phyloP scores from a whole-genome alignment of 1,284 basidiomycete genomes.

The Hemileccinum hortonii region DNA sequence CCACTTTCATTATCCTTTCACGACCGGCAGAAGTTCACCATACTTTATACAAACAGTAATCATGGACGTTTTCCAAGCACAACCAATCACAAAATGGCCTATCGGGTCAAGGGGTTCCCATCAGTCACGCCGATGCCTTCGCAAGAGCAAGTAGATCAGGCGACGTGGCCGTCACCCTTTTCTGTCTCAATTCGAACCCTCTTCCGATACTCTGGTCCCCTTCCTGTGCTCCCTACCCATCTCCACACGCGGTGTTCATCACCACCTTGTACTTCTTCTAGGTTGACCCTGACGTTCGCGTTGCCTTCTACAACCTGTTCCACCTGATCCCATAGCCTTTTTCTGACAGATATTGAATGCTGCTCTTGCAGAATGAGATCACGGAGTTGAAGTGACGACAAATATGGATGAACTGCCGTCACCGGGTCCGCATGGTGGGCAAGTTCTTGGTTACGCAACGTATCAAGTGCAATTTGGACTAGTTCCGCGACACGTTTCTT shows the following conservation, averaged over 20 bases:
- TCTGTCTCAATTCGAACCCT: slow-evolving; percentile 31
- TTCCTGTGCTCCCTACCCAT: slow-evolving; percentile 66
- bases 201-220: slow-evolving; percentile 35
- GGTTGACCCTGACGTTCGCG: slow-evolving; percentile 87
- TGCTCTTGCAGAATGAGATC: slow-evolving; percentile 86
- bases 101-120: slow-evolving; percentile 30
- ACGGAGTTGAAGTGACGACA: slow-evolving; percentile 88
- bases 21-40: slow-evolving; percentile 28
- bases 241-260: slow-evolving; percentile 83
- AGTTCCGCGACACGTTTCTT: slow-evolving; percentile 71
- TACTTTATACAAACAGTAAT: slow-evolving; percentile 17
- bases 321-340: slow-evolving; percentile 83
- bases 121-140: slow-evolving; percentile 14
- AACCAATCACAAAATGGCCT: slow-evolving; percentile 12
- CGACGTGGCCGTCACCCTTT: slow-evolving; percentile 30
- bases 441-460: slow-evolving; percentile 83
- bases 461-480: slow-evolving; percentile 77
- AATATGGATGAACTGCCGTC: slow-evolving; percentile 72
- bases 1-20: slow-evolving; percentile 25
- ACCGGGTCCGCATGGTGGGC: slow-evolving; percentile 85
- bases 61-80: slow-evolving; percentile 20
- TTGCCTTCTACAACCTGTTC: slow-evolving; percentile 90
- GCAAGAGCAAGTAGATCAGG: slow-evolving; percentile 21
- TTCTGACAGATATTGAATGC: slow-evolving; percentile 67
- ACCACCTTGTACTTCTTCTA: slow-evolving; percentile 88